Conservation (phyloP, 441 rosid species). For the Adansonia gregorii region DNA sequence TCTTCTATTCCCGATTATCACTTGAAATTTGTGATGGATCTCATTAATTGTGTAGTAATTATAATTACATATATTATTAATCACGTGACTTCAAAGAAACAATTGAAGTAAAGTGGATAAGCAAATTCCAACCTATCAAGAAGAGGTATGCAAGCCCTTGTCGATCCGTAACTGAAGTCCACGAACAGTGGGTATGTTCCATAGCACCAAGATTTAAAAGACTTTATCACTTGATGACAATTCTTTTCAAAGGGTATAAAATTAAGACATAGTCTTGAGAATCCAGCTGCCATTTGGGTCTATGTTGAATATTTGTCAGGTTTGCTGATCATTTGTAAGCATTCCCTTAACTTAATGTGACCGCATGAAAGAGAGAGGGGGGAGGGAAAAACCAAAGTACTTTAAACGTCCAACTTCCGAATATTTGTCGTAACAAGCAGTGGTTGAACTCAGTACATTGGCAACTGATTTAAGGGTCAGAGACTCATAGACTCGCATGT, state of each 20-base stretch:
- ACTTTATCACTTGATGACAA: neutral
- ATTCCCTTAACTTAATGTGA: neutral
- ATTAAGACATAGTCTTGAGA: neutral
- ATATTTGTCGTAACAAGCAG: neutral
- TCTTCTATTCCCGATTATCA: neutral
- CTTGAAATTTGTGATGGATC: neutral
- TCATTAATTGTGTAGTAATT: neutral
- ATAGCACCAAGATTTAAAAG: neutral
- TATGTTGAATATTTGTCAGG: neutral
- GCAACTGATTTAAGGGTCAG: neutral
- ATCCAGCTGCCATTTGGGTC: neutral
- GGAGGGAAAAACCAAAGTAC: neutral
- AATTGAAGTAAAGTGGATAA: neutral
- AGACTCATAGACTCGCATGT: neutral
- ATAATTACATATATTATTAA: neutral
- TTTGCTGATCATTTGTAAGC: neutral
- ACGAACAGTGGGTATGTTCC: neutral
- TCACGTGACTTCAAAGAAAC: neutral
- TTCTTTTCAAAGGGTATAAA: neutral
- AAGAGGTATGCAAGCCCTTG: neutral
- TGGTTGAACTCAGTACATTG: neutral
- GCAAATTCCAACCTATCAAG: neutral
- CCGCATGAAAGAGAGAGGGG: neutral
- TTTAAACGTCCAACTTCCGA: neutral
- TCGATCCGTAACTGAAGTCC: neutral